Conservation (phyloP, 768 basidiomycete species). For the Naematelia aurantialba region DNA sequence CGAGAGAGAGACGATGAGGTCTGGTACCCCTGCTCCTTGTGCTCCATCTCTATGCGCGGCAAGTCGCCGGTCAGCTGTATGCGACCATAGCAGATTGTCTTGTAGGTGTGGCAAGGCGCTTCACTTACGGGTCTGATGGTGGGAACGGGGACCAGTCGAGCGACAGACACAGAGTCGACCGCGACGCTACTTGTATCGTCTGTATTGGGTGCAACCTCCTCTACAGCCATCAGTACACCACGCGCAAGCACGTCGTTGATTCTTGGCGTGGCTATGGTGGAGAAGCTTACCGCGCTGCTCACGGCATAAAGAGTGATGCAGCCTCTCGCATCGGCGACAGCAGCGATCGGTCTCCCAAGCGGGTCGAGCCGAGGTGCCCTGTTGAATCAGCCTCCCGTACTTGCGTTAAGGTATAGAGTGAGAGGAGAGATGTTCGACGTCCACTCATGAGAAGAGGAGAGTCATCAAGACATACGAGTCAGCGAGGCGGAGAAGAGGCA, state of each 20-base stretch:
- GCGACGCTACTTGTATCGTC: conserved; percentile 50
- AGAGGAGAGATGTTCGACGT: background rate
- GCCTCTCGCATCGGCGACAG: conserved; percentile 81
- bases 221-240: conserved; percentile 12
- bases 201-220: conserved; percentile 36
- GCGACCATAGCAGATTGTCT: too few relatives aligned
- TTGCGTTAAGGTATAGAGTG: background rate
- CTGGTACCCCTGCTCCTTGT: background rate
- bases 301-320: conserved; percentile 64
- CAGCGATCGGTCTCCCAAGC: conserved; percentile 54
- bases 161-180: conserved; percentile 74
- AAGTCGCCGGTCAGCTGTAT: too few relatives aligned
- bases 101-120: too few relatives aligned
- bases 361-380: conserved; percentile 21
- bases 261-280: too few relatives aligned
- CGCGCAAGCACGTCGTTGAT: too few relatives aligned
- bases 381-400: background rate
- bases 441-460: too few relatives aligned
- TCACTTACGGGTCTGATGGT: too few relatives aligned
- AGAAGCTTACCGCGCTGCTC: conserved; percentile 40
- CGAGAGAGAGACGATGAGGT: conserved; percentile 76
- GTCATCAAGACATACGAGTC: too few relatives aligned
- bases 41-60: background rate
- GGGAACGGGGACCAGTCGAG: conserved; percentile 78
- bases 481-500: background rate